These are phyloP conservation scores for Yarrowia sp. DNA, from an alignment of 805 yeast species.

Conservation along the genomic window DNA sequence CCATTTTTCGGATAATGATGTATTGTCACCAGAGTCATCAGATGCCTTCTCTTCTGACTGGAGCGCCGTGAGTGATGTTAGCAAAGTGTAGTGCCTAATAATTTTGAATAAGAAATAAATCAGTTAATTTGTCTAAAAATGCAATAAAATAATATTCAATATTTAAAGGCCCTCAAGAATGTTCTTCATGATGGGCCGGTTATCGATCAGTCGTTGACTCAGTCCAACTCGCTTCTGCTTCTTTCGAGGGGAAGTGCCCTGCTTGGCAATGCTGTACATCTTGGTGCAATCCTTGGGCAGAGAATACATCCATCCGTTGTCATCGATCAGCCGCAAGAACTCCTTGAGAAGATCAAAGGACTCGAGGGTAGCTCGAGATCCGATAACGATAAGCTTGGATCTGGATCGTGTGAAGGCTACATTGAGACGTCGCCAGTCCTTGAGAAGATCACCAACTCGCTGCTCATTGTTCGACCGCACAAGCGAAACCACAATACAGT, in stretches of 20 bases:
- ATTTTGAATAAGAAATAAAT: background rate
- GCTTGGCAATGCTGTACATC: constrained; percentile 26
- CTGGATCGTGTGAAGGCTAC: constrained; percentile 93
- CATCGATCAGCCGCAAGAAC: constrained; percentile 57
- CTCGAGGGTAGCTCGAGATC: constrained; percentile 65
- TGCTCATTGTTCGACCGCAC: constrained; percentile 73
- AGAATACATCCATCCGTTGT: constrained; percentile 62
- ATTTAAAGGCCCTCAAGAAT: constrained; percentile 4
- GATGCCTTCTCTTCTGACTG: constrained; percentile 5
- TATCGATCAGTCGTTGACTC: constrained; percentile 1
- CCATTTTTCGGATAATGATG: background rate
- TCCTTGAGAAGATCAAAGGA: constrained; percentile 52
- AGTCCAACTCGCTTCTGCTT: constrained; percentile 15
- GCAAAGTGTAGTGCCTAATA: background rate
- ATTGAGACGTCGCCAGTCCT: constrained; percentile 88
- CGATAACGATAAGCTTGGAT: constrained; percentile 77
- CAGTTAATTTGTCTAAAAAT: too few species aligned
- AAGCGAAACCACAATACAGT: constrained; percentile 82
- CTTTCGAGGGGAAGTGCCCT: constrained; percentile 17
- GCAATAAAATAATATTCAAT: background rate
- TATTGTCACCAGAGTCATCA: background rate
- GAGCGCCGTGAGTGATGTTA: background rate
- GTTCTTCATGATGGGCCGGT: constrained; percentile 10
- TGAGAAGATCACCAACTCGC: constrained; percentile 71
- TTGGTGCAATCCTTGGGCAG: constrained; percentile 43